These are phyloP conservation scores for Ephemerocybe angulata DNA, from an alignment of 768 basidiomycete species.

Conservation along the genomic window DNA sequence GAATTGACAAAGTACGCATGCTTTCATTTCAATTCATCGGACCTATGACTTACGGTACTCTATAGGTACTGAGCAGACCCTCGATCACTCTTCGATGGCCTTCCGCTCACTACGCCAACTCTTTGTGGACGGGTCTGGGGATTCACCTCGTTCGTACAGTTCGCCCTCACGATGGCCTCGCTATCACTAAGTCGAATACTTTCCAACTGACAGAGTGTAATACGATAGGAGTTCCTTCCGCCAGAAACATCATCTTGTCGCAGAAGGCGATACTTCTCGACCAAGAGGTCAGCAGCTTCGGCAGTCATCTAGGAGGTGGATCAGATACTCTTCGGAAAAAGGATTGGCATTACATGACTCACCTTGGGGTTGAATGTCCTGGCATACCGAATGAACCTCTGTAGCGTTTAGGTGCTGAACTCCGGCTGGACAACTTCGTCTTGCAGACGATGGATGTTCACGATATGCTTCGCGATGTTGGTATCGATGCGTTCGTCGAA, in stretches of 20 bases:
- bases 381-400: constrained; percentile 95
- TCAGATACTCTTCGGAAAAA: constrained; percentile 1
- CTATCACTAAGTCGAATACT: constrained; percentile 95
- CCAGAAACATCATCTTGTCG: constrained; percentile 92
- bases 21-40: not conserved
- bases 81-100: not conserved
- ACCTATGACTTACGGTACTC: not conserved
- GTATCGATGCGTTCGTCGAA: constrained; percentile 90
- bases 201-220: constrained; percentile 96
- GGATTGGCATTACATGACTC: constrained; percentile 13
- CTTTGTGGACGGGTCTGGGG: not conserved
- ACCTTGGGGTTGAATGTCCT: constrained; percentile 98
- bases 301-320: constrained; percentile 67
- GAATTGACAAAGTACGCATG: constrained; percentile 26
- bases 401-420: constrained; percentile 94
- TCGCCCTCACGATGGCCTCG: constrained; percentile 95
- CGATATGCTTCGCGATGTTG: constrained; percentile 94
- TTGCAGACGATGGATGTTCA: constrained; percentile 94
- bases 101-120: not conserved
- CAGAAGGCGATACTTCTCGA: constrained; percentile 91
- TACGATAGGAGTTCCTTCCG: constrained; percentile 90
- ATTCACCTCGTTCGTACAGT: constrained; percentile 86
- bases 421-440: constrained; percentile 94
- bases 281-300: constrained; percentile 87
- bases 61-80: not conserved